A percentile compares a stretch with the other conserved stretches of the same genome.
These are phyloP conservation scores for Naganishia cerealis DNA, from an alignment of 1,284 basidiomycete genomes.

Conservation along the genomic window DNA sequence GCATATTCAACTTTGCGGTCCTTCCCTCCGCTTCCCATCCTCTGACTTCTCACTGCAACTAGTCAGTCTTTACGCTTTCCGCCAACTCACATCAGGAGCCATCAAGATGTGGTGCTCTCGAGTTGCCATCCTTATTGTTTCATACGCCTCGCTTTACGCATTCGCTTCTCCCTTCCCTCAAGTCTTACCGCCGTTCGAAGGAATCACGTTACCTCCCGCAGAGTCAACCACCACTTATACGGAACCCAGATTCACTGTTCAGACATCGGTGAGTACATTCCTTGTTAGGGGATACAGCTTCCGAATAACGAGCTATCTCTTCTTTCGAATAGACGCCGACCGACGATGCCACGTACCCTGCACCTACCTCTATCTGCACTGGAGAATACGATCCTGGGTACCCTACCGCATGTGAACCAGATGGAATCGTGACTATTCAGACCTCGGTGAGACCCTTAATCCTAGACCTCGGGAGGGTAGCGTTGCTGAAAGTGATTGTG, in stretches of 20 bases:
- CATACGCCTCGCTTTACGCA: not conserved
- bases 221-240: not conserved
- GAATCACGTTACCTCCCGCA: not conserved
- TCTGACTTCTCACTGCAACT: too few species aligned
- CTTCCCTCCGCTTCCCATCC: too few species aligned
- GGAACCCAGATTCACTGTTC: not conserved
- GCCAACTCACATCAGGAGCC: not conserved
- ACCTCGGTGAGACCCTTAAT: slow-evolving; percentile 3
- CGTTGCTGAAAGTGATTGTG: not conserved
- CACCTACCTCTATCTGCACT: slow-evolving; percentile 1
- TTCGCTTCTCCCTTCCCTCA: slow-evolving; percentile 12
- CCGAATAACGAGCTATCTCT: not conserved
- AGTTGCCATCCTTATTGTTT: not conserved
- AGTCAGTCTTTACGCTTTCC: too few species aligned
- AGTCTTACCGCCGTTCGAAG: not conserved
- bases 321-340: not conserved
- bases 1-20: too few species aligned
- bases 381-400: not conserved
- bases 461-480: not conserved
- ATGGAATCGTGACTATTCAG: slow-evolving; percentile 4
- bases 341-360: not conserved
- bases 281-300: not conserved
- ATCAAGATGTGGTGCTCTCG: slow-evolving; percentile 13
- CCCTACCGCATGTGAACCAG: not conserved
- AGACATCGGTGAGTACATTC: not conserved